Evolutionary conservation across 495 filamentous ascomycete genomes (phyloP), one percentile per base, ranked within the genome.

Genomic region (Aspergillus baeticus): DNA sequence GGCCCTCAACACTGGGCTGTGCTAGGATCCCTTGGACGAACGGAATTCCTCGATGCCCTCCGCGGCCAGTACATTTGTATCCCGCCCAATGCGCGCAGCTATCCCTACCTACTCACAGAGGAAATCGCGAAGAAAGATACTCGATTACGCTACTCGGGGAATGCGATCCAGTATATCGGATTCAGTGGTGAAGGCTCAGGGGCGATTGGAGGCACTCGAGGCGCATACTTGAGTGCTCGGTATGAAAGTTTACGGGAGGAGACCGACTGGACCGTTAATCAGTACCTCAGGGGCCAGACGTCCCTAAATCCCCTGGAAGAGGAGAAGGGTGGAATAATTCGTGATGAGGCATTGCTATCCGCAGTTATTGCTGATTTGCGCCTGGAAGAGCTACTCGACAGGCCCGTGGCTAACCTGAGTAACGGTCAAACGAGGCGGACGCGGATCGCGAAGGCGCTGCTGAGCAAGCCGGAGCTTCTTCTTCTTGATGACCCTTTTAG

Each of bases 401-500:
- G 94, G 74, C 91, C 92, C 3, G 86, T 97, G 8, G 79, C 87
- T 17, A 95, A 89, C 70, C 69, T 98, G 17, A 96, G 91, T 65
- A 97, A 98, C 70, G 94, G 94, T 2, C 94, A 98, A 70, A 92
- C 85, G 5, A 77, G 93, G 58, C 79, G 94, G 37, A 89, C 94
- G 2, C 82, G 88, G 58, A 95, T 98, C 59, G 94, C 91, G 0
- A 88, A 88, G 61, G 91, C 92, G 2, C 68, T 98, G 38, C 74
- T 97, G 59, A 83, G 74, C 35, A 80, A 80, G 51, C 93, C 94
- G 0, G 88, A 93, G 70, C 75, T 96, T 10, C 61, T 98, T 26
- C 76, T 97, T 34, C 76, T 98, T 10, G 94, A 98, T 72, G 94
- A 96, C 63, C 92, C 94, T 13, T 97, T 98, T 67, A 96, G 82